Conservation (phyloP, 305 asterid species). For the Fraxinus floribunda region DNA sequence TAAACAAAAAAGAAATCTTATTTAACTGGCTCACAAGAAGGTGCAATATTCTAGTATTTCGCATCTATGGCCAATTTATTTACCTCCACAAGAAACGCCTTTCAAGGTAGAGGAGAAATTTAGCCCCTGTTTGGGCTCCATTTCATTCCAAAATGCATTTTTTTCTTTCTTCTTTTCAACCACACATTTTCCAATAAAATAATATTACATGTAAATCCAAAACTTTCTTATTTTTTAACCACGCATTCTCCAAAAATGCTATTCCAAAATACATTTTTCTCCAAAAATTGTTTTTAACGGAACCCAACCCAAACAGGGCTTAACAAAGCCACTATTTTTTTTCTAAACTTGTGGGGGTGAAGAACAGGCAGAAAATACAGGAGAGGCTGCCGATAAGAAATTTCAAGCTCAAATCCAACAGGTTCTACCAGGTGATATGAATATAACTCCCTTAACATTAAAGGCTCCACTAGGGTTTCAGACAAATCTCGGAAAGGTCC, state of each 20-base stretch:
- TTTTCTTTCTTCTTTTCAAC: background rate
- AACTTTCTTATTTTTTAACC: background rate
- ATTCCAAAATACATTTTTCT: background rate
- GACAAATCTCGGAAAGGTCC: background rate
- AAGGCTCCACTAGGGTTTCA: background rate
- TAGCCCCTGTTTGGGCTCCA: background rate
- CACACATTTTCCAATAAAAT: background rate
- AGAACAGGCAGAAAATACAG: background rate
- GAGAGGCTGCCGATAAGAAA: background rate
- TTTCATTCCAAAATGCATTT: background rate
- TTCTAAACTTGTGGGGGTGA: background rate
- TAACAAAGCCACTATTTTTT: background rate
- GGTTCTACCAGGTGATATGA: background rate
- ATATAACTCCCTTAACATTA: background rate
- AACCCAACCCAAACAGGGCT: background rate
- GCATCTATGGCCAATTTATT: background rate
- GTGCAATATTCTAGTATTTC: background rate
- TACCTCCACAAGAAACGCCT: background rate
- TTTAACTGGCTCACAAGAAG: background rate
- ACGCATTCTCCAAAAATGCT: background rate
- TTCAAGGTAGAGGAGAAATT: background rate
- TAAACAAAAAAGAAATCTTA: background rate
- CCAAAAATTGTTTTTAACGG: background rate
- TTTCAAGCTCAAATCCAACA: background rate
- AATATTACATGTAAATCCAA: background rate